Evolutionary conservation across 306 rosid species (phyloP).

Genomic region (barrel medic (Medicago truncatula)): MtrunA17r5.0-ANR NC_053042.1:17214501-17215000

Average conservation of each 20-base stretch:
- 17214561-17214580: neutral
- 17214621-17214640: neutral
- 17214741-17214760: neutral
- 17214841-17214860: neutral
- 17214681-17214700: neutral
- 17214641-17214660: neutral
- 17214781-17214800: conserved; percentile 1
- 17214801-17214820: too few relatives aligned
- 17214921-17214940: conserved; percentile 53
- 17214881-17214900: neutral
- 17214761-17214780: neutral
- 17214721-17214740: neutral
- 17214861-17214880: neutral
- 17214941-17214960: conserved; percentile 59
- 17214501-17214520: neutral
- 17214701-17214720: neutral
- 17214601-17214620: neutral
- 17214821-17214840: conserved; percentile 4
- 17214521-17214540: neutral
- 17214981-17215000: conserved; percentile 86
- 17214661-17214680: neutral
- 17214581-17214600: neutral
- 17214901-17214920: conserved; percentile 38
- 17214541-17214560: neutral
- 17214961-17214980: conserved; percentile 89